Evolutionary conservation across 2,329 filamentous ascomycete genomes (phyloP).

Genomic region (Orbilia ellipsospora): DNA sequence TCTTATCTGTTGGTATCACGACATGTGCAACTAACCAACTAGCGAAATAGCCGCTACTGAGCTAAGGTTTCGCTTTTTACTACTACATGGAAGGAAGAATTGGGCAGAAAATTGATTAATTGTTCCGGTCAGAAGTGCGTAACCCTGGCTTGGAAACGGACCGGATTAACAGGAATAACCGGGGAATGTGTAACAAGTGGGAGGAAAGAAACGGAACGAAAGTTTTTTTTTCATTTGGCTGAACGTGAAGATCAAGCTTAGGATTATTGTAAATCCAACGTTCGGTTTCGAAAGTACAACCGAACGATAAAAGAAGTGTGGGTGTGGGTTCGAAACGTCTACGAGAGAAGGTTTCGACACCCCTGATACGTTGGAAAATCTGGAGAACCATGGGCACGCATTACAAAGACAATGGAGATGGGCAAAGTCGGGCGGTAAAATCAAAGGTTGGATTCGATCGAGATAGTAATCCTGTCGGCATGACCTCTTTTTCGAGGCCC

Average conservation of each 20-base stretch:
- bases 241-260: no score
- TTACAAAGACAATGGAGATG: slow-evolving; percentile 1
- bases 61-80: neutral
- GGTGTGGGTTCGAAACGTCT: neutral
- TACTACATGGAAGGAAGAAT: neutral
- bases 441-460: slow-evolving; percentile 1
- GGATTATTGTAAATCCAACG: slow-evolving; percentile 7
- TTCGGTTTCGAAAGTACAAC: slow-evolving; percentile 22
- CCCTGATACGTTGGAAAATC: no score
- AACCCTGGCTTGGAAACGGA: slow-evolving; percentile 4
- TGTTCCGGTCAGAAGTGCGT: neutral
- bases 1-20: neutral
- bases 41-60: slow-evolving; percentile 9
- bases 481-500: no score
- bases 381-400: no score
- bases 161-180: slow-evolving; percentile 34
- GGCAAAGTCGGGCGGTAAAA: neutral
- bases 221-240: slow-evolving; percentile 16
- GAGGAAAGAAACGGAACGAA: slow-evolving; percentile 14
- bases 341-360: neutral
- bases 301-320: slow-evolving; percentile 4
- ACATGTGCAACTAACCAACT: neutral
- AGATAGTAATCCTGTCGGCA: no score
- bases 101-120: neutral
- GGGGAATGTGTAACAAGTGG: slow-evolving; percentile 32